phyloP scores from a whole-genome alignment of 2,329 filamentous ascomycete genomes.

The Monosporascus sp. region DNA sequence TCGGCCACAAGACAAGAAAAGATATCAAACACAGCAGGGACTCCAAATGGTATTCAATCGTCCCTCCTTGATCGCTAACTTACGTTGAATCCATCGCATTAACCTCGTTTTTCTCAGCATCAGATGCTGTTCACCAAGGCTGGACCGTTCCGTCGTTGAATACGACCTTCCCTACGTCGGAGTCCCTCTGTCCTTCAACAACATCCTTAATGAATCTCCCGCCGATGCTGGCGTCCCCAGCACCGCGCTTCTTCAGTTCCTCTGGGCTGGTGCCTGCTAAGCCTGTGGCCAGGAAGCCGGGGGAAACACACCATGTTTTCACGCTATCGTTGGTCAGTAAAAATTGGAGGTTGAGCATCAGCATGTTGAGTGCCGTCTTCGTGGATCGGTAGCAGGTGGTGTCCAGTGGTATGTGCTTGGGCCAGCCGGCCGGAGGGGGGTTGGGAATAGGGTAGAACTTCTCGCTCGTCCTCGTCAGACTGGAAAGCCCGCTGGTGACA shows the following conservation, averaged over 20 bases:
- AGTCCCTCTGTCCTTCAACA: constrained; percentile 35
- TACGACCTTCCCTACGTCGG: constrained; percentile 34
- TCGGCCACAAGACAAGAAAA: too few relatives aligned
- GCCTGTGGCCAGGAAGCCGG: constrained; percentile 37
- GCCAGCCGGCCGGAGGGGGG: constrained; percentile 28
- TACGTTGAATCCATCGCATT: too few relatives aligned
- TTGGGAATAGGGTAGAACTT: constrained; percentile 8
- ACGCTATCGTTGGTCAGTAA: constrained; percentile 35
- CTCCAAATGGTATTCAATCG: too few relatives aligned
- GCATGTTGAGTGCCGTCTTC: constrained; percentile 40
- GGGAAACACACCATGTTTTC: constrained; percentile 34
- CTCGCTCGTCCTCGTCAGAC: constrained; percentile 21
- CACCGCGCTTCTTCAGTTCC: constrained; percentile 20
- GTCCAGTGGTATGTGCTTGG: constrained; percentile 21
- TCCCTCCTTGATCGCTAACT: too few relatives aligned
- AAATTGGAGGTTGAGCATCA: constrained; percentile 36
- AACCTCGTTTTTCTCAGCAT: background rate
- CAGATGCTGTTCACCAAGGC: background rate
- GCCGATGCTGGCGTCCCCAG: constrained; percentile 29
- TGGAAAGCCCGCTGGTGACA: constrained; percentile 35
- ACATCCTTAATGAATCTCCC: constrained; percentile 34
- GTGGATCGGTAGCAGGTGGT: constrained; percentile 27
- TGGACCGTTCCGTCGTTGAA: background rate
- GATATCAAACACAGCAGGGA: too few relatives aligned
- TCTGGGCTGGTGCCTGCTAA: constrained; percentile 23